These are phyloP conservation scores for Apiospora rasikravindrae DNA, from an alignment of 2,329 filamentous ascomycete genomes.

Conservation along the genomic window DNA sequence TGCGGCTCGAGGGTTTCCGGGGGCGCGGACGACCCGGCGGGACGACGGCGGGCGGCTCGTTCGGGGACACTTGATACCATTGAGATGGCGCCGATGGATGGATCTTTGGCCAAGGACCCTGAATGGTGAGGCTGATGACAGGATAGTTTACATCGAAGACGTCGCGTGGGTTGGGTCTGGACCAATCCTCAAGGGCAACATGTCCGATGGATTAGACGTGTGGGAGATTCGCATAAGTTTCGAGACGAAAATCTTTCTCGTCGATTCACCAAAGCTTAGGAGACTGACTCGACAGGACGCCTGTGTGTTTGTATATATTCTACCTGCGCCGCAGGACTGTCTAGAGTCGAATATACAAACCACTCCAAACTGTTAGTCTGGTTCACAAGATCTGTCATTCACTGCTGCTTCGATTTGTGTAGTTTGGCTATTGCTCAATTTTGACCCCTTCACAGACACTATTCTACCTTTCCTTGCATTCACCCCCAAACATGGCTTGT, in stretches of 20 bases:
- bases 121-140: background rate
- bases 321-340: no score
- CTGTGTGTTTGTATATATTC: background rate
- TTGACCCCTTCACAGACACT: background rate
- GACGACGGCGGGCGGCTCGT: background rate
- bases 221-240: background rate
- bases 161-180: background rate
- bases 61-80: background rate
- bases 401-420: no score
- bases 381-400: no score
- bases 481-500: background rate
- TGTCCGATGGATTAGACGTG: background rate
- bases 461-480: background rate
- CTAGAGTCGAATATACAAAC: no score
- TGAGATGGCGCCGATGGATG: background rate
- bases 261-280: no score
- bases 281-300: no score
- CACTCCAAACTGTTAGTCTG: background rate
- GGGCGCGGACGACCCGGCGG: no score
- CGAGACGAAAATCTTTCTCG: background rate
- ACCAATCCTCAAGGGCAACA: background rate
- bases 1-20: background rate
- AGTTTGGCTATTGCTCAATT: no score
- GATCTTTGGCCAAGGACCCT: background rate
- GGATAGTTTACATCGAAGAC: background rate